Conservation (phyloP, 345 rosid species). For the Diplotaxis tenuifolia region DNA sequence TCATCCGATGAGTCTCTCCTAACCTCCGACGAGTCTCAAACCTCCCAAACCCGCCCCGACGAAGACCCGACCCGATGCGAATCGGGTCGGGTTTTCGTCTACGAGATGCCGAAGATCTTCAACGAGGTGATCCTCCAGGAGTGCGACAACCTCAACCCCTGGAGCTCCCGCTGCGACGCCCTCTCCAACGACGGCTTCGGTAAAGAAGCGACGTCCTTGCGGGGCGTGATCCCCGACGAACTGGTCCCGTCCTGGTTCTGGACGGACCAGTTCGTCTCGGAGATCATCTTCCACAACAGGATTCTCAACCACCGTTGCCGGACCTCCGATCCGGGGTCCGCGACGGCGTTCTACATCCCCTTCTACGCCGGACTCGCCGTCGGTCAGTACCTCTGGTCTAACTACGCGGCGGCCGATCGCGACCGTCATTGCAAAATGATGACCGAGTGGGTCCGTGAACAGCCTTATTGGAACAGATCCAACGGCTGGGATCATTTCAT, state of each 20-base stretch:
- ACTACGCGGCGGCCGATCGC: conserved; percentile 58
- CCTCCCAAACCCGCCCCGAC: background rate
- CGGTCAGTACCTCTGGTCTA: conserved; percentile 70
- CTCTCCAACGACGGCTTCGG: conserved; percentile 76
- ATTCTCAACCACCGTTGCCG: conserved; percentile 71
- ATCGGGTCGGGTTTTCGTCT: conserved; percentile 66
- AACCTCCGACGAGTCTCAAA: background rate
- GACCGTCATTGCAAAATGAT: conserved; percentile 71
- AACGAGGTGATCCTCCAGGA: conserved; percentile 59
- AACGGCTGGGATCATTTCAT: conserved; percentile 95
- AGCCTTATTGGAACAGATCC: conserved; percentile 61
- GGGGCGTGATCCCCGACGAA: conserved; percentile 52
- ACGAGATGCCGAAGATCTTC: conserved; percentile 67
- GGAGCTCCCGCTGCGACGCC: conserved; percentile 87
- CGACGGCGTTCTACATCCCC: conserved; percentile 84
- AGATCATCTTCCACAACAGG: conserved; percentile 79
- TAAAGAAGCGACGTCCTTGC: conserved; percentile 46
- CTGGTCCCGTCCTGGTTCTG: conserved; percentile 83
- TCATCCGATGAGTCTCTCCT: background rate
- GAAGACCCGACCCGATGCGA: conserved; percentile 38
- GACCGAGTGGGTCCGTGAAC: conserved; percentile 64
- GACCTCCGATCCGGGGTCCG: conserved; percentile 60
- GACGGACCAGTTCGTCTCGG: conserved; percentile 89
- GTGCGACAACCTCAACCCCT: conserved; percentile 76
- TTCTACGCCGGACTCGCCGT: conserved; percentile 94